Percentiles rank a stretch among this genome's conserved stretches.
Evolutionary conservation across 2,329 filamentous ascomycete species (phyloP).

Genomic region (Teratosphaeria viscida): DNA sequence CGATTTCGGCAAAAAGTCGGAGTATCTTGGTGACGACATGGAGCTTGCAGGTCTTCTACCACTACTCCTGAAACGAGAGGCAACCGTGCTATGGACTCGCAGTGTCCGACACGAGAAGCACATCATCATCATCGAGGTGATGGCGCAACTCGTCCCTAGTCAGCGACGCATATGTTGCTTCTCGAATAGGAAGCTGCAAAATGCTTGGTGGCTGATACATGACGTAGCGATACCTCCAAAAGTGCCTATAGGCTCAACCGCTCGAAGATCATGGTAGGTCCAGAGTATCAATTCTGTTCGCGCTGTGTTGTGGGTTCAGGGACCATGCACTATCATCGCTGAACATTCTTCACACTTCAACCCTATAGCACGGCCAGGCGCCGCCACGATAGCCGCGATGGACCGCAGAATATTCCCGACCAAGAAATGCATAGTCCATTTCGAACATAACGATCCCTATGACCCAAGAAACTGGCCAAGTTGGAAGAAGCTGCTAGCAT

Average conservation of each 20-base stretch:
- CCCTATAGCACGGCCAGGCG: neutral
- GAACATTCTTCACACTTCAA: neutral
- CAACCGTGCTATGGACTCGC: no score
- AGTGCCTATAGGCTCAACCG: neutral
- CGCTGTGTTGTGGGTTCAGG: neutral
- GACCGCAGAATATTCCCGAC: neutral
- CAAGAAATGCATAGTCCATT: neutral
- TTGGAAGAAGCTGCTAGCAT: conserved; percentile 7
- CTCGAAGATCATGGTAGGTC: neutral
- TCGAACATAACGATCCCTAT: neutral
- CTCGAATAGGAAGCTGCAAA: neutral
- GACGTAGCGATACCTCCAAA: neutral
- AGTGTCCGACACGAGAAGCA: no score
- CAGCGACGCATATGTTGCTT: neutral
- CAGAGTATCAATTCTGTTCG: neutral
- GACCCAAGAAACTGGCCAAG: conserved; percentile 2
- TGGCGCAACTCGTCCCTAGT: no score
- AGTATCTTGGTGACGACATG: no score
- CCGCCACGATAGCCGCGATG: neutral
- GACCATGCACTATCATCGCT: neutral
- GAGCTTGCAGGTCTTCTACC: no score
- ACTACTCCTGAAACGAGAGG: no score
- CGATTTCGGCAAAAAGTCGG: no score
- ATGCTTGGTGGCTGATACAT: neutral
- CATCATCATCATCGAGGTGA: neutral